phyloP scores from a whole-genome alignment of 306 rosid species.

The Rosa multiflora region DNA sequence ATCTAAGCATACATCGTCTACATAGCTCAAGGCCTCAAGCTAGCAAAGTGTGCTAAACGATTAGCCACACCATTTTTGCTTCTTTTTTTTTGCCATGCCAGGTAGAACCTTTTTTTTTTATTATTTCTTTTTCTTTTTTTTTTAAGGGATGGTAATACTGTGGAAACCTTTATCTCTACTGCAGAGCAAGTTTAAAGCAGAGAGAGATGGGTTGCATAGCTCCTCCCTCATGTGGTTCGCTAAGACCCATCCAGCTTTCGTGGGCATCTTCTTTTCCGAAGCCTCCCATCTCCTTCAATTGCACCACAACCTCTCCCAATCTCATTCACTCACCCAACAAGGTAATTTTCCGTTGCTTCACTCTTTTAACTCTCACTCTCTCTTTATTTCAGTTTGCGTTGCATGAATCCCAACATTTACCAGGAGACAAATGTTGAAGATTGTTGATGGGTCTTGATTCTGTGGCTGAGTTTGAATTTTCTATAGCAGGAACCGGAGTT shows the following conservation, averaged over 20 bases:
- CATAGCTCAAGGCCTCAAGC: too few relatives aligned
- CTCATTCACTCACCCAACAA: constrained; percentile 18
- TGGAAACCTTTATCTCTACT: too few relatives aligned
- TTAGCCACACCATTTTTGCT: too few relatives aligned
- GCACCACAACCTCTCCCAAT: constrained; percentile 19
- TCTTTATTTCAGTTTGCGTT: neutral
- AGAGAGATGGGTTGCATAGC: constrained; percentile 26
- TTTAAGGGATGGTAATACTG: too few relatives aligned
- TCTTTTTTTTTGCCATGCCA: too few relatives aligned
- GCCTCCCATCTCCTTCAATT: constrained; percentile 20
- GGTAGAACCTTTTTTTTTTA: too few relatives aligned
- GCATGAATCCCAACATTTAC: constrained; percentile 7
- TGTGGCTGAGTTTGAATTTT: neutral
- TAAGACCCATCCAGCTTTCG: constrained; percentile 42
- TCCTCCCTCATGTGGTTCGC: constrained; percentile 24
- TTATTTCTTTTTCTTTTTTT: too few relatives aligned
- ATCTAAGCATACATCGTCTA: too few relatives aligned
- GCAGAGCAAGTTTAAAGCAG: too few relatives aligned
- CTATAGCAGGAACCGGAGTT: neutral
- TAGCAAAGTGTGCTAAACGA: too few relatives aligned
- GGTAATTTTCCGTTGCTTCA: constrained; percentile 24
- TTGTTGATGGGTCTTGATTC: neutral
- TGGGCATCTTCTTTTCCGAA: constrained; percentile 54
- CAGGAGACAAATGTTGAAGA: neutral
- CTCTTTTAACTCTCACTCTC: neutral